Evolutionary conservation across 371 early-diverging fungal genomes (phyloP).

Genomic region (Globomyces sp.): DNA sequence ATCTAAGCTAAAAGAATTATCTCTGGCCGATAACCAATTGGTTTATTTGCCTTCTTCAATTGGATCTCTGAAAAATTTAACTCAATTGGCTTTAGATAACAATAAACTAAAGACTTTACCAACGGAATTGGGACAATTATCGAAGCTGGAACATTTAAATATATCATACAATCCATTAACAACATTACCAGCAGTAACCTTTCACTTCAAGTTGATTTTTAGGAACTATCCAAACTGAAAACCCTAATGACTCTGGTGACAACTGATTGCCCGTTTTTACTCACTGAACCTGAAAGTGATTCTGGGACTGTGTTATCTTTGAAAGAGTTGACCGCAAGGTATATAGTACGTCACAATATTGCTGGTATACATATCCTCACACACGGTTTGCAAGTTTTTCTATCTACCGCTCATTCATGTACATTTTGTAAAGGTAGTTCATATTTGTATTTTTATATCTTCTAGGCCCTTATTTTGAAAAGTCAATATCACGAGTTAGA

Average conservation of each 20-base stretch:
- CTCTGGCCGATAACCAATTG: conserved; percentile 65
- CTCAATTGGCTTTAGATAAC: conserved; percentile 53
- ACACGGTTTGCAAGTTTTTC: conserved; percentile 60
- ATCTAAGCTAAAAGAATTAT: conserved; percentile 64
- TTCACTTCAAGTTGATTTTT: conserved; percentile 51
- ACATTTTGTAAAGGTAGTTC: conserved; percentile 67
- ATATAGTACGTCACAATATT: conserved; percentile 64
- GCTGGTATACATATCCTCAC: conserved; percentile 53
- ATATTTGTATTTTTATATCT: no score
- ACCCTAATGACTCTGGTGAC: conserved; percentile 58
- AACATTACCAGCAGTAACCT: conserved; percentile 71
- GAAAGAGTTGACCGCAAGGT: conserved; percentile 73
- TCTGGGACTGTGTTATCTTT: conserved; percentile 35
- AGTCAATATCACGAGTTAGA: conserved; percentile 57
- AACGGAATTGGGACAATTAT: conserved; percentile 57
- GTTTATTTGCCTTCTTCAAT: conserved; percentile 61
- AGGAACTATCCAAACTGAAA: no score
- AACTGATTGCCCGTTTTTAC: conserved; percentile 55
- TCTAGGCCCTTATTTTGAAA: conserved; percentile 75
- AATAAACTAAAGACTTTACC: conserved; percentile 62
- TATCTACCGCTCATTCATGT: conserved; percentile 68
- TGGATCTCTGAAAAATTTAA: conserved; percentile 57
- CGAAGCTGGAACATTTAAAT: conserved; percentile 61
- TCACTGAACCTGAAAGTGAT: neutral
- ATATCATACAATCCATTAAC: conserved; percentile 64